Percentiles rank a stretch among this genome's conserved stretches.
Conservation (phyloP, 225 moss, liverwort and hornwort genomes). For the Straminergon stramineum region DNA sequence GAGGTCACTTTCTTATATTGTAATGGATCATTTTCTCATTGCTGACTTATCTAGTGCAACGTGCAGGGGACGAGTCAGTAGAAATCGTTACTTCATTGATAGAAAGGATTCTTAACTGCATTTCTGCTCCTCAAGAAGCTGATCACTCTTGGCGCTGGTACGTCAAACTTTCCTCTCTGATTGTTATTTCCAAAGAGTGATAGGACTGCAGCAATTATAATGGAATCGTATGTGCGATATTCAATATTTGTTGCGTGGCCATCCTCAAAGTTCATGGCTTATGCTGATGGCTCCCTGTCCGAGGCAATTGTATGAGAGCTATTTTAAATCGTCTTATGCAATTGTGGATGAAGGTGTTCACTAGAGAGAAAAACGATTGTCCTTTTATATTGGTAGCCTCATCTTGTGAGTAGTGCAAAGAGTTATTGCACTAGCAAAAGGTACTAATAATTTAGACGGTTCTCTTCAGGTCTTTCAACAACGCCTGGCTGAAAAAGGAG, state of each 20-base stretch:
- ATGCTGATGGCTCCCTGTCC: neutral
- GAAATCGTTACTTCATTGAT: slow-evolving; percentile 26
- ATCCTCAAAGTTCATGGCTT: neutral
- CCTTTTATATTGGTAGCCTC: neutral
- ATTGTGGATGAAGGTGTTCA: neutral
- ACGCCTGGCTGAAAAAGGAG: slow-evolving; percentile 31
- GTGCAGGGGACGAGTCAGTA: slow-evolving; percentile 24
- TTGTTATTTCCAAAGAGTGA: neutral
- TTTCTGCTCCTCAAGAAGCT: slow-evolving; percentile 60
- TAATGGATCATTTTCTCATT: neutral
- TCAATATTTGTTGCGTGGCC: neutral
- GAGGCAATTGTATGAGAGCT: neutral
- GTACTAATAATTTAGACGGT: neutral
- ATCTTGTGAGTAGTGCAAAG: neutral
- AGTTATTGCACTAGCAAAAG: neutral
- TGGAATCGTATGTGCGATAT: neutral
- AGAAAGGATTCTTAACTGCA: slow-evolving; percentile 44
- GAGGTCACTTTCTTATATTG: neutral
- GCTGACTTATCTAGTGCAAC: neutral
- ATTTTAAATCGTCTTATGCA: neutral
- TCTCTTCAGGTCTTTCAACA: slow-evolving; percentile 43
- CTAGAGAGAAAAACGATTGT: neutral
- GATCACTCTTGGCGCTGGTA: slow-evolving; percentile 81
- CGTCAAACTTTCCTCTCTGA: slow-evolving; percentile 8
- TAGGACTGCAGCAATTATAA: neutral